Conservation (phyloP, 2,329 filamentous ascomycete genomes). For the Colletotrichum limetticola region DNA sequence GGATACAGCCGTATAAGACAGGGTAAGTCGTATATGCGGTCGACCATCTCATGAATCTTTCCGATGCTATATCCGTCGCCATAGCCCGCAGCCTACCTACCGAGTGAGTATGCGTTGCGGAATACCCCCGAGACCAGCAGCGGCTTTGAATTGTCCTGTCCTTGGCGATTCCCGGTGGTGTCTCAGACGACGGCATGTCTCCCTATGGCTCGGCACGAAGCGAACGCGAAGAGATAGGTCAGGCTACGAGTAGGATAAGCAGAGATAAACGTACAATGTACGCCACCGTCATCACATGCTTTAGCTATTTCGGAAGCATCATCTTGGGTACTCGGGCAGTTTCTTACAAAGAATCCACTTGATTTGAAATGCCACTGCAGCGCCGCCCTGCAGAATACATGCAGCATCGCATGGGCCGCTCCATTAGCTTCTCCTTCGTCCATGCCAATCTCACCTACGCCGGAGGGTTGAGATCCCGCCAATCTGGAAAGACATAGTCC, state of each 20-base stretch:
- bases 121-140: not conserved
- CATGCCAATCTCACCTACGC: not conserved
- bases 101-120: not conserved
- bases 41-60: not conserved
- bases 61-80: not conserved
- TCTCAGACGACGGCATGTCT: not conserved
- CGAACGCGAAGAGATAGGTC: not conserved
- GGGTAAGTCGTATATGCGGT: not conserved
- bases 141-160: not conserved
- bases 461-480: slow-evolving; percentile 46
- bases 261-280: not conserved
- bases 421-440: not conserved
- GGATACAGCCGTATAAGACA: not conserved
- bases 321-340: not conserved
- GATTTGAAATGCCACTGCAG: slow-evolving; percentile 15
- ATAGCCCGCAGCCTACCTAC: not conserved
- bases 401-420: slow-evolving; percentile 10
- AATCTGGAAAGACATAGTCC: slow-evolving; percentile 60
- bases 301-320: not conserved
- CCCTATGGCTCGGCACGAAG: not conserved
- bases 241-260: not conserved
- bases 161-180: not conserved
- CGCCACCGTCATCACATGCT: not conserved
- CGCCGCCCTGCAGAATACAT: slow-evolving; percentile 1
- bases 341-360: not conserved